Percentiles rank a stretch among this genome's conserved stretches.
Conservation (phyloP, 176 grass and related monocot genomes). For the Aegilops tauschii region DNA sequence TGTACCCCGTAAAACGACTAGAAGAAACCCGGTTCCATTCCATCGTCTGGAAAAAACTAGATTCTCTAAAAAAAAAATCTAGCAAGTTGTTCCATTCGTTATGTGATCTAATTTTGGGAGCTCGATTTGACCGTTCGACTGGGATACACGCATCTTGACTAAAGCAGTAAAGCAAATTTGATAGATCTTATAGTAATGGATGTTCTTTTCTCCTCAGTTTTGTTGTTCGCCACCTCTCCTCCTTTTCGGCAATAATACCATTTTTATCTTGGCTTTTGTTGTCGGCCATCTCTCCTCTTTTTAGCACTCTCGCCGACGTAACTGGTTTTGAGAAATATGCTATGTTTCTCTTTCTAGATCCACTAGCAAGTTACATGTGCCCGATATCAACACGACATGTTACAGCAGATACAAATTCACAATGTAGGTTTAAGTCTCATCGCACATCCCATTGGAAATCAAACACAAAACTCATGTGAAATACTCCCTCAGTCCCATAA, state of each 20-base stretch:
- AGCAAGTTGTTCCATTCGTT: background rate
- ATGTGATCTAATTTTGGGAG: background rate
- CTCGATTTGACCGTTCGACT: background rate
- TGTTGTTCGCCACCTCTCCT: background rate
- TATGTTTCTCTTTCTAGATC: too few species aligned
- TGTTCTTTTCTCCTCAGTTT: background rate
- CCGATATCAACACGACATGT: too few species aligned
- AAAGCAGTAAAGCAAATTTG: background rate
- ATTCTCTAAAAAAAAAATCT: too few species aligned
- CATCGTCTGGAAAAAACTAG: background rate
- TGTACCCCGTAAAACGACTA: background rate
- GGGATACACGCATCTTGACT: background rate
- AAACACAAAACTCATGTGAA: too few species aligned
- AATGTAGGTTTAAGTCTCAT: too few species aligned
- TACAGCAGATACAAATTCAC: too few species aligned
- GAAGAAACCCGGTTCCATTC: background rate
- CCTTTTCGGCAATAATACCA: background rate
- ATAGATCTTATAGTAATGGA: background rate
- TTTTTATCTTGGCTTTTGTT: background rate
- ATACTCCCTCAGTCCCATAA: too few species aligned
- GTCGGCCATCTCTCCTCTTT: background rate
- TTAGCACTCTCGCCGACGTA: background rate
- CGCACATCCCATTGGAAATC: too few species aligned
- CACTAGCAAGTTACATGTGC: too few species aligned
- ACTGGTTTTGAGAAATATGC: background rate